A percentile compares a stretch with the other conserved stretches of the same genome.
Conservation (phyloP, 768 basidiomycete genomes). For the Boletellus ananiceps region DNA sequence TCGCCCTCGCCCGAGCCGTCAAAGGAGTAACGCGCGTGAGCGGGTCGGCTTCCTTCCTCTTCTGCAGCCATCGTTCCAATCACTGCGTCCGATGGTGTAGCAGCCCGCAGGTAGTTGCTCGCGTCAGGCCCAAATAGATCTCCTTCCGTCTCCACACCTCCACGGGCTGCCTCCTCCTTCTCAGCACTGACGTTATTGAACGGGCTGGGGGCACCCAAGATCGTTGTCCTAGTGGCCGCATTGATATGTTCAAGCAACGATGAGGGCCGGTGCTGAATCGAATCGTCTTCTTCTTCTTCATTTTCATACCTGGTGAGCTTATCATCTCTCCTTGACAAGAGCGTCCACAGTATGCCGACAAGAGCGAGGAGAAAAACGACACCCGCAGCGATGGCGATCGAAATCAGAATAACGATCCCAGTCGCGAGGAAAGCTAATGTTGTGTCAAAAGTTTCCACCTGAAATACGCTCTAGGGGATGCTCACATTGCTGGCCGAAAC, state of each 20-base stretch:
- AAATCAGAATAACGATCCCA: slow-evolving; percentile 93
- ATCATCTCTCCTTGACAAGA: slow-evolving; percentile 80
- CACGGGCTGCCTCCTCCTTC: slow-evolving; percentile 48
- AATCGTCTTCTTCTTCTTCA: slow-evolving; percentile 73
- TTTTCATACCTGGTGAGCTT: slow-evolving; percentile 59
- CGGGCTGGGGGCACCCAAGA: slow-evolving; percentile 51
- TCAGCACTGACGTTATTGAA: slow-evolving; percentile 39
- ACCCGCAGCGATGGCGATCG: slow-evolving; percentile 94
- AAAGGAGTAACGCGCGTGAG: slow-evolving; percentile 80
- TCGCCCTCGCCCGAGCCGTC: slow-evolving; percentile 78
- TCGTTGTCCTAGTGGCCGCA: slow-evolving; percentile 80
- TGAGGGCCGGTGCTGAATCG: slow-evolving; percentile 74
- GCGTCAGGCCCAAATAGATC: slow-evolving; percentile 69
- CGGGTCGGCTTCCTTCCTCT: slow-evolving; percentile 62
- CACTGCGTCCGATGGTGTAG: slow-evolving; percentile 74
- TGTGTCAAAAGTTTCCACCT: background rate
- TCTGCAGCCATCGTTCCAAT: slow-evolving; percentile 57
- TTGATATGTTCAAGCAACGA: slow-evolving; percentile 89
- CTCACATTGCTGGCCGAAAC: slow-evolving; percentile 68
- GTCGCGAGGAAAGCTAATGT: slow-evolving; percentile 76
- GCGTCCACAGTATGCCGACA: slow-evolving; percentile 82
- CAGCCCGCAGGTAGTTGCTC: slow-evolving; percentile 73
- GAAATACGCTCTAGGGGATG: slow-evolving; percentile 9
- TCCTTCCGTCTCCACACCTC: slow-evolving; percentile 32
- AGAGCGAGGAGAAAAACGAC: slow-evolving; percentile 85